phyloP scores from a whole-genome alignment of 2,329 filamentous ascomycete genomes.

The Gaeumannomyces sp. region DNA sequence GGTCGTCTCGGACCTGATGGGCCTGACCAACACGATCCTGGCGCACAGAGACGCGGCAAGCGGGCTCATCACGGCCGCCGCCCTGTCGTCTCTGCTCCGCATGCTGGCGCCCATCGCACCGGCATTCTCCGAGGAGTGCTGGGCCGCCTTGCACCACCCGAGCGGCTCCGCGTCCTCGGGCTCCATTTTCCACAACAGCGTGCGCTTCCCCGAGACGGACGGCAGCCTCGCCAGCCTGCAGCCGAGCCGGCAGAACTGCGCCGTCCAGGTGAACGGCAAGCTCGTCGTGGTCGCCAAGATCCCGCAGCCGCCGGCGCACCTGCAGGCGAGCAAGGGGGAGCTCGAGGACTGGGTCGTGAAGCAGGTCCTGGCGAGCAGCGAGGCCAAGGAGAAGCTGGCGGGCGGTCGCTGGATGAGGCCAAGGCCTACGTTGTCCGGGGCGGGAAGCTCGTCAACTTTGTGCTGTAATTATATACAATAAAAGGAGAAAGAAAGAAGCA shows the following conservation, averaged over 20 bases:
- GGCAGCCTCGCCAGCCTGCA: conserved; percentile 40
- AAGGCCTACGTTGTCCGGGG: conserved; percentile 60
- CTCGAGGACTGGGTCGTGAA: conserved; percentile 56
- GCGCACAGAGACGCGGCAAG: conserved; percentile 35
- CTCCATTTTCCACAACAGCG: conserved; percentile 18
- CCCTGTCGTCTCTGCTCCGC: conserved; percentile 53
- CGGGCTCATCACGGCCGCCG: conserved; percentile 38
- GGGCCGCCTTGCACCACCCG: conserved; percentile 49
- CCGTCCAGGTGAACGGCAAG: conserved; percentile 78
- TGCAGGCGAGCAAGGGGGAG: conserved; percentile 35
- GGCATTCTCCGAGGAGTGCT: conserved; percentile 75
- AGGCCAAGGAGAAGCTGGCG: conserved; percentile 51
- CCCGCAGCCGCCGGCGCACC: conserved; percentile 37
- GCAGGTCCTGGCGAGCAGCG: conserved; percentile 53
- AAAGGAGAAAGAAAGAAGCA: neutral
- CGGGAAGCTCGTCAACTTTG: conserved; percentile 70
- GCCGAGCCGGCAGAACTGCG: conserved; percentile 47
- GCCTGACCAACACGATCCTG: conserved; percentile 64
- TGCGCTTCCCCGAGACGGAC: conserved; percentile 55
- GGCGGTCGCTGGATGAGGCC: conserved; percentile 43
- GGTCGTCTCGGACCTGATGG: conserved; percentile 75
- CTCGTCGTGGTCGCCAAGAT: conserved; percentile 63
- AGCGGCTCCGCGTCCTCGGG: conserved; percentile 21
- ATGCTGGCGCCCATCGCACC: conserved; percentile 77
- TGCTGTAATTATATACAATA: conserved; percentile 31